Evolutionary conservation across 495 filamentous ascomycete species (phyloP).

Genomic region (Peziza echinospora): DNA sequence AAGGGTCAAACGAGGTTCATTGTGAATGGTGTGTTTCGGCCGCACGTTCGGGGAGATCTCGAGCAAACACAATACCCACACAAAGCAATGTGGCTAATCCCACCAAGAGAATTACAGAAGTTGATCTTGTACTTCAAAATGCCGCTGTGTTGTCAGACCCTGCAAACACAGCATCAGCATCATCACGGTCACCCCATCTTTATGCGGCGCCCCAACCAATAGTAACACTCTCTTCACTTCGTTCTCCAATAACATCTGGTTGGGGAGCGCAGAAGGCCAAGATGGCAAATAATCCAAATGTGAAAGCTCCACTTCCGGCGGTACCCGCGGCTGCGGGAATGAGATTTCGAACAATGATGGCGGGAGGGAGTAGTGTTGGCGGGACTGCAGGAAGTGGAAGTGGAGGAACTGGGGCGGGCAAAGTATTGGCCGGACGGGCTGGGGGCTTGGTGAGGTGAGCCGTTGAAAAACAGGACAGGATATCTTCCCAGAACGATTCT

Average conservation of each 20-base stretch:
- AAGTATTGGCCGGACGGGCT: no score
- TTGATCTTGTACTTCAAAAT: background rate
- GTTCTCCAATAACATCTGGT: background rate
- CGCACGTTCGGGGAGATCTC: background rate
- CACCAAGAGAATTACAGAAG: background rate
- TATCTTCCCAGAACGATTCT: no score
- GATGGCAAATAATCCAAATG: background rate
- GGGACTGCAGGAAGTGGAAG: background rate
- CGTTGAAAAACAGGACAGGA: no score
- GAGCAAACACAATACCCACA: background rate
- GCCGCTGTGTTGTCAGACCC: background rate
- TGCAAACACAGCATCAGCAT: background rate
- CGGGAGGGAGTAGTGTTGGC: background rate
- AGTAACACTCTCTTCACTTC: background rate
- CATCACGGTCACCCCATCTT: background rate
- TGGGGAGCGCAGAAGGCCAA: background rate
- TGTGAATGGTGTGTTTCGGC: background rate
- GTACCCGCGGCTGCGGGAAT: background rate
- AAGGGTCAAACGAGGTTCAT: background rate
- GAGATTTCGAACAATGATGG: background rate
- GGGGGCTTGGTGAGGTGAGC: no score
- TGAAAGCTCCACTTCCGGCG: background rate
- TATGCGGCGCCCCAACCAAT: background rate
- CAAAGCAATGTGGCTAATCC: background rate
- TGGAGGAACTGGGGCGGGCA: background rate